Conservation (phyloP, 495 filamentous ascomycete species). For the Pyronema domesticum region DNA sequence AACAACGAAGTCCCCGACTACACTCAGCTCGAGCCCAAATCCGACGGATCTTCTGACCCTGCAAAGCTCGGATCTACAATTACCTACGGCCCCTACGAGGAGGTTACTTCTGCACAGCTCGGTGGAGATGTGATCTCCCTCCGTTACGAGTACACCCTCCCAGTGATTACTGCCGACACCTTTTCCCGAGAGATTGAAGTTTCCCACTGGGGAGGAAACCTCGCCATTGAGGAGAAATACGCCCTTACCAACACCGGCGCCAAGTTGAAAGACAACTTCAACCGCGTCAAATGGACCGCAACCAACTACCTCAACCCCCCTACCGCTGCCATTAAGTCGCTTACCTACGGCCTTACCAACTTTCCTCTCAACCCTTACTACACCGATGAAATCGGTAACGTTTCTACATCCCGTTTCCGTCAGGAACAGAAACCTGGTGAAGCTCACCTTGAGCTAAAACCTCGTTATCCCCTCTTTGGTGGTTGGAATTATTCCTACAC, state of each 20-base stretch:
- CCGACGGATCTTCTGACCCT: slow-evolving; percentile 50
- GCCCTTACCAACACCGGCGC: slow-evolving; percentile 74
- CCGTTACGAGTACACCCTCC: slow-evolving; percentile 91
- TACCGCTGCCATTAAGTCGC: slow-evolving; percentile 59
- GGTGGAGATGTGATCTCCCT: slow-evolving; percentile 52
- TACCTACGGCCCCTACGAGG: slow-evolving; percentile 80
- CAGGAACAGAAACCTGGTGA: slow-evolving; percentile 45
- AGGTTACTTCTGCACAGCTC: slow-evolving; percentile 30
- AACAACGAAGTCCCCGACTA: slow-evolving; percentile 64
- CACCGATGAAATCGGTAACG: slow-evolving; percentile 91
- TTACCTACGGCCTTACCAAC: slow-evolving; percentile 58
- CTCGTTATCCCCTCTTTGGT: slow-evolving; percentile 83
- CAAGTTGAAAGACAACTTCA: slow-evolving; percentile 65
- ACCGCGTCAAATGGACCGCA: slow-evolving; percentile 65
- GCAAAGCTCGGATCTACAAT: slow-evolving; percentile 68
- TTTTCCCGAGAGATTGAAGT: slow-evolving; percentile 86
- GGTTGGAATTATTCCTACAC: slow-evolving; percentile 96
- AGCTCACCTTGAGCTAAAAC: slow-evolving; percentile 71
- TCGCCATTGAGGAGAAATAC: slow-evolving; percentile 88
- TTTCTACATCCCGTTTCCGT: slow-evolving; percentile 81
- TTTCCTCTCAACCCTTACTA: slow-evolving; percentile 79
- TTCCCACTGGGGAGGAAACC: slow-evolving; percentile 93
- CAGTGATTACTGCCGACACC: slow-evolving; percentile 53
- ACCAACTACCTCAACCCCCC: slow-evolving; percentile 57
- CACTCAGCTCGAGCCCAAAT: slow-evolving; percentile 47